These are phyloP conservation scores for Neocallimastix lanati DNA, from an alignment of 192 early-diverging fungal genomes.

Conservation along the genomic window DNA sequence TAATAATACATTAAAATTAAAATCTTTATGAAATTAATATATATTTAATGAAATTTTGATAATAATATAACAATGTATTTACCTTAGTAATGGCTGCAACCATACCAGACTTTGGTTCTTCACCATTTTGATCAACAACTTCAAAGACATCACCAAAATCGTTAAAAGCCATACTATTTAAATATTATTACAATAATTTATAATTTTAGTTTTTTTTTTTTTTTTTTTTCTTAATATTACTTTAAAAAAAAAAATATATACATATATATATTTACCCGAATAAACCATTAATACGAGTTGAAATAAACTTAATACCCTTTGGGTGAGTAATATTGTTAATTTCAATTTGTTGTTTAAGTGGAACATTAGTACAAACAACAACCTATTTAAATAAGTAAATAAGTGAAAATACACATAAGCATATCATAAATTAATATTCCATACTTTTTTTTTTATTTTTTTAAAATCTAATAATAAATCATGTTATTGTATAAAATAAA, in stretches of 20 bases:
- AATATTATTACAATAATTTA: neutral
- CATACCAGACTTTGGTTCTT: conserved; percentile 84
- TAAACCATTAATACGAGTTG: conserved; percentile 72
- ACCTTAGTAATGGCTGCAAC: conserved; percentile 52
- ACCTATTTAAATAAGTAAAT: conserved; percentile 25
- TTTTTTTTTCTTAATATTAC: too few species aligned
- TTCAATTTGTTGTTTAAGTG: conserved; percentile 58
- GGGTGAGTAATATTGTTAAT: conserved; percentile 66
- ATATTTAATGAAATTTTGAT: too few species aligned
- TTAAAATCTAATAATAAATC: too few species aligned
- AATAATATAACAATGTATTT: neutral
- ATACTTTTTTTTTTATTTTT: too few species aligned
- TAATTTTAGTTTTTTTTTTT: too few species aligned
- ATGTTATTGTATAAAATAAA: too few species aligned
- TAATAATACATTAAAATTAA: too few species aligned
- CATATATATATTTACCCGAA: conserved; percentile 45
- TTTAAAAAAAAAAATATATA: neutral
- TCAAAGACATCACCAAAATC: conserved; percentile 86
- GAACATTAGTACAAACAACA: conserved; percentile 71
- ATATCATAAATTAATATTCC: too few species aligned
- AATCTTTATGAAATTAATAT: too few species aligned
- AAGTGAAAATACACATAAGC: too few species aligned
- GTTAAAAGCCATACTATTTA: conserved; percentile 55
- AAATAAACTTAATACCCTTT: conserved; percentile 65
- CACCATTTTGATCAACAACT: conserved; percentile 76